Conservation (phyloP, 768 basidiomycete species). For the Cystobasidiopsis lactophilus region DNA sequence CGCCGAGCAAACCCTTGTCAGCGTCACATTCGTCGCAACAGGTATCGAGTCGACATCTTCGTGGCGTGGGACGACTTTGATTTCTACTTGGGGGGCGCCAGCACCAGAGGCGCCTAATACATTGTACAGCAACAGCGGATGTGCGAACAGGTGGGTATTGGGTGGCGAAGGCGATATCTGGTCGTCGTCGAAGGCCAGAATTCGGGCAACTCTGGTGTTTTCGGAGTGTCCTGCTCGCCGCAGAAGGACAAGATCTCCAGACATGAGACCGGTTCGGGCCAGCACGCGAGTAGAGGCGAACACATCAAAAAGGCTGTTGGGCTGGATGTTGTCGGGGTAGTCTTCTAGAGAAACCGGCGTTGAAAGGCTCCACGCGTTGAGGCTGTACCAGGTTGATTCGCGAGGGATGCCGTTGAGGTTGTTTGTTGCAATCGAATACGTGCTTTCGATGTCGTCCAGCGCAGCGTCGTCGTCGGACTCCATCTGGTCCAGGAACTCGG, state of each 20-base stretch:
- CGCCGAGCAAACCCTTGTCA: slow-evolving; percentile 63
- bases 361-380: neutral
- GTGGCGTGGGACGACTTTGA: neutral
- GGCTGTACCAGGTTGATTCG: neutral
- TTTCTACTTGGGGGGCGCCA: neutral
- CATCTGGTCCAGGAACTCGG: slow-evolving; percentile 8
- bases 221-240: neutral
- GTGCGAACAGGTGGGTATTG: neutral
- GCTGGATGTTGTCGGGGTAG: slow-evolving; percentile 5
- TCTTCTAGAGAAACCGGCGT: neutral
- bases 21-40: slow-evolving; percentile 42
- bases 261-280: slow-evolving; percentile 13
- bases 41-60: slow-evolving; percentile 25
- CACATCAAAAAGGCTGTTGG: slow-evolving; percentile 7
- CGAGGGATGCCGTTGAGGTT: neutral
- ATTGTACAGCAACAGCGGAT: neutral
- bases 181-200: neutral
- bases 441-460: neutral
- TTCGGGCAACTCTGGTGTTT: neutral
- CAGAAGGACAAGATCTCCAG: slow-evolving; percentile 14
- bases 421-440: neutral
- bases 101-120: neutral
- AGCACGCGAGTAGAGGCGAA: slow-evolving; percentile 10
- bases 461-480: neutral
- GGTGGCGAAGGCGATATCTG: neutral